Evolutionary conservation across 352 stramenopile species (phyloP).

Genomic region (Saprolegnia parasitica): DNA sequence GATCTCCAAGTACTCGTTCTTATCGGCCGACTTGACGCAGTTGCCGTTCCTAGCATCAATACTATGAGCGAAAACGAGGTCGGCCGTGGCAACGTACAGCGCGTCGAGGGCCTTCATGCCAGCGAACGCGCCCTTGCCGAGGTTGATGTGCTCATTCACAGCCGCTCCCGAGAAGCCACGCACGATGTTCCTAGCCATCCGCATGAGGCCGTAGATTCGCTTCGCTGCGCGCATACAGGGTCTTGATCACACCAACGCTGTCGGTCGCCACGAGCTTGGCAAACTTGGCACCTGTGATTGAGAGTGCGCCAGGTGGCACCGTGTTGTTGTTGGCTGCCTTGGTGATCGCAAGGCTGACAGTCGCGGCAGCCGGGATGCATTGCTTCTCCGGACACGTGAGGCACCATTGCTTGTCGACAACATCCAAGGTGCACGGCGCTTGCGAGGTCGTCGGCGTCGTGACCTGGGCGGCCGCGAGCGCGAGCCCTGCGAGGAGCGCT

Average conservation of each 20-base stretch:
- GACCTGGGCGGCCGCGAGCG: background rate
- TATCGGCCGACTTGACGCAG: background rate
- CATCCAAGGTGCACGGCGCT: background rate
- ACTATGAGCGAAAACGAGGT: background rate
- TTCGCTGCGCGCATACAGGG: background rate
- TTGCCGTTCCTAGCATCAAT: background rate
- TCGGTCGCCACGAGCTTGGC: background rate
- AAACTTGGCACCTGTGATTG: background rate
- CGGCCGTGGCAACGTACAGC: background rate
- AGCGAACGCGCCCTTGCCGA: background rate
- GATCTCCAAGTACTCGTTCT: constrained; percentile 7
- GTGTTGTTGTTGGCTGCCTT: background rate
- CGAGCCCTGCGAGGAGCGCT: background rate
- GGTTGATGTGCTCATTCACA: background rate
- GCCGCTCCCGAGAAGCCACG: background rate
- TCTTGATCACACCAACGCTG: background rate
- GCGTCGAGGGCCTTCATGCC: background rate
- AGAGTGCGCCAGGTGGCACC: background rate
- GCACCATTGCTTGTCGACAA: background rate
- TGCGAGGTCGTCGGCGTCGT: background rate
- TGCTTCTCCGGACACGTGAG: background rate
- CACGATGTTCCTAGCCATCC: background rate
- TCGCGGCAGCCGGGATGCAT: background rate
- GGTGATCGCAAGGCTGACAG: background rate
- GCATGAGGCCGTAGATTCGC: background rate